phyloP scores from a whole-genome alignment of 345 rosid species.

The Salix caprea region DNA sequence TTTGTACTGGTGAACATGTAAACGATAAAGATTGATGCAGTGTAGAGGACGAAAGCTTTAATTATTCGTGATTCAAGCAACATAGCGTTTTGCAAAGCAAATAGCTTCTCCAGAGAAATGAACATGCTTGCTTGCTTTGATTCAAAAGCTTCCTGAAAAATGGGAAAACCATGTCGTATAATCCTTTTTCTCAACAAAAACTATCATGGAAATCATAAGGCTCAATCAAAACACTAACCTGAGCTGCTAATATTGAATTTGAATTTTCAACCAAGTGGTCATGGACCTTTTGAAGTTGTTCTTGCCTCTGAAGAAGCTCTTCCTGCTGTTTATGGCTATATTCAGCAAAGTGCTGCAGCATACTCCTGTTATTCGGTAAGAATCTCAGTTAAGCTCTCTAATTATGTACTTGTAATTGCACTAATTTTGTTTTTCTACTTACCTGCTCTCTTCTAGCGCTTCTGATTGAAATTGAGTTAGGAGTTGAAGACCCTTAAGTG shows the following conservation, averaged over 20 bases:
- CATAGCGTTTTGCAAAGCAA: conserved; percentile 75
- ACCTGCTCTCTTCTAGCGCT: conserved; percentile 84
- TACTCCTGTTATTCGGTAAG: conserved; percentile 39
- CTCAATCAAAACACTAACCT: conserved; percentile 29
- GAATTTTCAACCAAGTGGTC: conserved; percentile 62
- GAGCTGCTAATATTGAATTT: conserved; percentile 67
- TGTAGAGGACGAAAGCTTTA: conserved; percentile 69
- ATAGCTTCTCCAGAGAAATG: conserved; percentile 68
- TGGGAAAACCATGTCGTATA: not conserved
- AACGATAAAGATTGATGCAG: conserved; percentile 49
- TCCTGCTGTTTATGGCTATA: conserved; percentile 62
- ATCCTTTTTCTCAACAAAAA: not conserved
- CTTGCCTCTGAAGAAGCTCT: conserved; percentile 62
- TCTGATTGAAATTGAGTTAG: conserved; percentile 63
- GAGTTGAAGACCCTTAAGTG: conserved; percentile 60
- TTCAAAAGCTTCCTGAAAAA: conserved; percentile 67
- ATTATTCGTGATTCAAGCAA: conserved; percentile 69
- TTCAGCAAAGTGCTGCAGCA: conserved; percentile 51
- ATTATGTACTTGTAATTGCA: not conserved
- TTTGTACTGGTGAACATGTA: conserved; percentile 91
- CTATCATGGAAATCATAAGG: too few relatives aligned
- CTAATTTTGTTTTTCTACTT: not conserved
- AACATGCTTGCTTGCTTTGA: conserved; percentile 87
- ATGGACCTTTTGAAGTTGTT: conserved; percentile 61
- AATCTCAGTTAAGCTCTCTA: not conserved